Base-by-base conservation (phyloP, 768 basidiomycete genomes). In the Rhodosporidiobolus odoratus region DNA sequence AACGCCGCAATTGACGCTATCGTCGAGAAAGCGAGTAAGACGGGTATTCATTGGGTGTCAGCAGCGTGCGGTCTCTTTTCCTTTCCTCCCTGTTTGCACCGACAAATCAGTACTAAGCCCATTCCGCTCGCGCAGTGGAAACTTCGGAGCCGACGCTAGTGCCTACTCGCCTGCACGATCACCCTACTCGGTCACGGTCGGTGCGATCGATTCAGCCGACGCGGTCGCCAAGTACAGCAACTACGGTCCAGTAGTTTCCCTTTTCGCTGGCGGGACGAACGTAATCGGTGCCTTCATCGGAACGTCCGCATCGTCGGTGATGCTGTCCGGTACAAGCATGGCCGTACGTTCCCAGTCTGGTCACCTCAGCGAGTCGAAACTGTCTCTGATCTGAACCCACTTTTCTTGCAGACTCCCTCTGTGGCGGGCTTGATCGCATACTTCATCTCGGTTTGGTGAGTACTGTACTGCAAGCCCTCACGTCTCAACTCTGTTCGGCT, bases 381-480 rank as follows among this genome's bases (percentile, higher is more conserved):
- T 13, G 43, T 45, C 43, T 13, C 43, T 45, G 13, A 45, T 45
- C 23, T 23, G 13, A 23, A 45, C 43, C 23, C 43, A 45, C 43
- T 23, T 23, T 23, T 45, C 43, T 45, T 23, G 43, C 43, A 45
- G 19, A 65, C 63, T 17, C 63, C 63, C 19, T 53, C 63, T 7
- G 53, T 65, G 30, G 52, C 63, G 19, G 63, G 63, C 16, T 40
- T 65, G 6, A 65, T 65, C 30, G 63, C 63, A 8, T 65, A 65
- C 54, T 65, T 65, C 63, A 65, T 65, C 54, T 65, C 63, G 41
- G 58, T 56, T 35, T 65, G 63, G 63, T 65, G 43, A 41, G 63
- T 65, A 32, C n/a, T 27, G 34, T 12, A 2, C 43, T 62, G n/a
- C 10, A 15, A 37, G 37, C n/a, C 40, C 60, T 53, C 9, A 19